phyloP scores from a whole-genome alignment of 2,329 filamentous ascomycete species.

The Penicillium sp. region DNA sequence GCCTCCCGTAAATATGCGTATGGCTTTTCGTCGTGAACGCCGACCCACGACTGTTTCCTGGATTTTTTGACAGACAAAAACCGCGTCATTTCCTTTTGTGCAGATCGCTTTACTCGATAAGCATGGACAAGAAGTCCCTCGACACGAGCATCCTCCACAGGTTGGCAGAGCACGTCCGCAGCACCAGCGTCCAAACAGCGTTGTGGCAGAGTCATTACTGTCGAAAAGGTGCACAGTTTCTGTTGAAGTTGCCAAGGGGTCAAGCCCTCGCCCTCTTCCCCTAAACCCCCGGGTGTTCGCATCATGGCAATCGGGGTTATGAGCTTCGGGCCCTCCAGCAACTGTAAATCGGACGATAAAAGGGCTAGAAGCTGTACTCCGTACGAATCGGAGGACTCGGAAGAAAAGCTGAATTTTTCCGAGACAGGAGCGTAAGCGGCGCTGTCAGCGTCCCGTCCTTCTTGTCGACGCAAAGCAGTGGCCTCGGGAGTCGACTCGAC shows the following conservation, averaged over 20 bases:
- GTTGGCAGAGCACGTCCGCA: conserved; percentile 77
- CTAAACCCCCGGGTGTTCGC: conserved; percentile 22
- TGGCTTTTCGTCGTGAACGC: conserved; percentile 76
- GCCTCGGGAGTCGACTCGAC: conserved; percentile 43
- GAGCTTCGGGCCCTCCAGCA: conserved; percentile 46
- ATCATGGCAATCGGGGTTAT: conserved; percentile 49
- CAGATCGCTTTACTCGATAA: conserved; percentile 75
- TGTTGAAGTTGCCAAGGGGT: background rate
- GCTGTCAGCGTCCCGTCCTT: conserved; percentile 27
- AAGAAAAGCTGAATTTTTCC: conserved; percentile 41
- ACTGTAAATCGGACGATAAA: conserved; percentile 48
- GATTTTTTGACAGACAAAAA: conserved; percentile 69
- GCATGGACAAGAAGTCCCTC: conserved; percentile 76
- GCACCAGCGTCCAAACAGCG: conserved; percentile 82
- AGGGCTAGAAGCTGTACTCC: conserved; percentile 47
- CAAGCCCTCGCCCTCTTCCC: conserved; percentile 1
- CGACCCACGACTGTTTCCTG: conserved; percentile 88
- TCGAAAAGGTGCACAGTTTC: conserved; percentile 28
- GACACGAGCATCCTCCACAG: conserved; percentile 68
- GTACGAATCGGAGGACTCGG: conserved; percentile 44
- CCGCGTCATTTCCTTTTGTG: conserved; percentile 66
- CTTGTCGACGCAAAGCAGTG: conserved; percentile 28
- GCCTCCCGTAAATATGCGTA: conserved; percentile 87
- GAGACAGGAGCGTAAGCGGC: conserved; percentile 30
- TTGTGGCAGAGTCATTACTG: conserved; percentile 55